Conservation (phyloP, 805 yeast species). For the Starmerella vaccinii region DNA sequence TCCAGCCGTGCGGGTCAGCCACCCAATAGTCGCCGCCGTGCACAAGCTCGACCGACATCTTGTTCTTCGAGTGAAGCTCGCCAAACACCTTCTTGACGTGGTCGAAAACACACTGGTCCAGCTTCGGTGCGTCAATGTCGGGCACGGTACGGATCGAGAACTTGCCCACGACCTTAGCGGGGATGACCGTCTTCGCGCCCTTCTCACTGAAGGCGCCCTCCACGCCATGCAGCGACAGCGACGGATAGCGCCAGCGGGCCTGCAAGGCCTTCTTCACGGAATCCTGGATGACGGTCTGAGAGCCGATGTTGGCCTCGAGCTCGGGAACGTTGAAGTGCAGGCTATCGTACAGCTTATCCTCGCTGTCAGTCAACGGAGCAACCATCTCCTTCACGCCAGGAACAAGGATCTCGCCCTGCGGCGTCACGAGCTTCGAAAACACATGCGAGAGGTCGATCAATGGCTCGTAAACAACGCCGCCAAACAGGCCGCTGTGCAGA, state of each 20-base stretch:
- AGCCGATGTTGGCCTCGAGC: constrained; percentile 79
- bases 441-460: constrained; percentile 82
- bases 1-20: constrained; percentile 82
- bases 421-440: constrained; percentile 65
- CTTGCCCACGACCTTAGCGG: constrained; percentile 87
- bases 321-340: constrained; percentile 80
- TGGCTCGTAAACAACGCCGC: constrained; percentile 96
- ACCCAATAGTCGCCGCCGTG: constrained; percentile 98
- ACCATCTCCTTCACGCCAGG: constrained; percentile 92
- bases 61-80: constrained; percentile 67
- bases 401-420: constrained; percentile 70
- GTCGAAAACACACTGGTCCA: constrained; percentile 65
- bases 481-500: constrained; percentile 93
- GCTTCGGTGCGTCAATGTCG: constrained; percentile 67
- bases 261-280: constrained; percentile 77
- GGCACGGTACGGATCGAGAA: constrained; percentile 97
- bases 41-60: constrained; percentile 56
- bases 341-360: constrained; percentile 65
- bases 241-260: constrained; percentile 99
- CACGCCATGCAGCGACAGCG: constrained; percentile 88
- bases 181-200: constrained; percentile 98
- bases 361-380: constrained; percentile 79
- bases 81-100: constrained; percentile 59
- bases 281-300: constrained; percentile 67
- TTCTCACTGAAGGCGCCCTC: constrained; percentile 93